Percentiles rank a stretch among this genome's conserved stretches.
Evolutionary conservation across 1,284 basidiomycete genomes (phyloP).

Genomic region (Cryptococcus amylolentus): DNA sequence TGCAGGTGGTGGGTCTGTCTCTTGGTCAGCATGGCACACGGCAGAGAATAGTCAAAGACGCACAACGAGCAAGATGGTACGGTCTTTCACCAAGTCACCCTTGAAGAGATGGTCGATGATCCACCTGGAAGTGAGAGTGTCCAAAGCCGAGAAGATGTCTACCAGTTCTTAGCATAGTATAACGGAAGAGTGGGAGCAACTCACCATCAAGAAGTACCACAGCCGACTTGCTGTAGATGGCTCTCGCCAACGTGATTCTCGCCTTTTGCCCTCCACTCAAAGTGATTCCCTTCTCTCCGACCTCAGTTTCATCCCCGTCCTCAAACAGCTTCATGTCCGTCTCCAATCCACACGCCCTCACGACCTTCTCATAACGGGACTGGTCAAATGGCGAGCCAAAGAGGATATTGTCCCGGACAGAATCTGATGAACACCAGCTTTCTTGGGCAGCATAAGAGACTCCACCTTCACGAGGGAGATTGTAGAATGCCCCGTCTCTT

Average conservation of each 20-base stretch:
- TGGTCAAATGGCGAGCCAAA: constrained; percentile 57
- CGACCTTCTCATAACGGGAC: constrained; percentile 56
- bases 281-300: constrained; percentile 50
- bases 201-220: constrained; percentile 58
- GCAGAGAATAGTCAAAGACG: constrained; percentile 36
- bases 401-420: constrained; percentile 58
- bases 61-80: constrained; percentile 71
- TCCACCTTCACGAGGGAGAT: constrained; percentile 63
- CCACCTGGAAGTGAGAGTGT: constrained; percentile 67
- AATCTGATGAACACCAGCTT: constrained; percentile 59
- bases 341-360: constrained; percentile 63
- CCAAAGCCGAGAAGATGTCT: constrained; percentile 56
- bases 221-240: constrained; percentile 62
- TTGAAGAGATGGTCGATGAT: constrained; percentile 70
- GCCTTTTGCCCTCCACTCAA: constrained; percentile 66
- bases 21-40: constrained; percentile 4
- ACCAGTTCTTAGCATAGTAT: constrained; percentile 22
- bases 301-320: constrained; percentile 68
- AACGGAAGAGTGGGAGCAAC: not conserved
- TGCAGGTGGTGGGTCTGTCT: constrained; percentile 65
- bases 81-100: constrained; percentile 63
- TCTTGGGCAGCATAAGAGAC: constrained; percentile 73
- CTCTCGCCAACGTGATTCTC: constrained; percentile 67
- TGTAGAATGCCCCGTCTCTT: constrained; percentile 60
- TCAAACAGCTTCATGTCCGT: constrained; percentile 64